Percentiles rank a stretch among this genome's conserved stretches.
Evolutionary conservation across 148 eudicot species (phyloP).

Genomic region (Talinum fruticosum): DNA sequence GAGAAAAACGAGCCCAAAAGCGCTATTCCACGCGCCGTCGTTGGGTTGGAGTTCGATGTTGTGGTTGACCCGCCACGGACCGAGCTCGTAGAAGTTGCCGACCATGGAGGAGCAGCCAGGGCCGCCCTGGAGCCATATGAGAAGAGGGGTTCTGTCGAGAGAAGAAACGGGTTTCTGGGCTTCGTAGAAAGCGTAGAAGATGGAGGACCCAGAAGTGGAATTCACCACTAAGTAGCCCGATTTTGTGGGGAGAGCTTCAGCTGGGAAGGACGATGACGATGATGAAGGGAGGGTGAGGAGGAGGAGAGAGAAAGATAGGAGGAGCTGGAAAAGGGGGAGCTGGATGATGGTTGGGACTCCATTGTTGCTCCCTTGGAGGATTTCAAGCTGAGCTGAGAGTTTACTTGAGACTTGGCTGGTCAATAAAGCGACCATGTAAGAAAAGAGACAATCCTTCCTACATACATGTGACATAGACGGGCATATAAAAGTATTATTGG

Average conservation of each 20-base stretch:
- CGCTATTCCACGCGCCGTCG: conserved; percentile 54
- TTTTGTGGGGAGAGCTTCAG: conserved; percentile 60
- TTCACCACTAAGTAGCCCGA: conserved; percentile 71
- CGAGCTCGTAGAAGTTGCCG: conserved; percentile 74
- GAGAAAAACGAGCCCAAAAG: conserved; percentile 63
- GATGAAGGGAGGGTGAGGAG: conserved; percentile 12
- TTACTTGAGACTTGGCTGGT: neutral
- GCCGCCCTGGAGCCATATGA: conserved; percentile 90
- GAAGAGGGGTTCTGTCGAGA: conserved; percentile 53
- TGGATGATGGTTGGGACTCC: neutral
- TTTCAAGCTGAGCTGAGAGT: neutral
- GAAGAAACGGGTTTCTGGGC: conserved; percentile 43
- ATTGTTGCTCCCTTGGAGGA: neutral
- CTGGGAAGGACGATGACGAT: conserved; percentile 32
- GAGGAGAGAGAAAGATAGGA: conserved; percentile 19
- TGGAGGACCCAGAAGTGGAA: conserved; percentile 57
- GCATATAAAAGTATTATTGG: no score
- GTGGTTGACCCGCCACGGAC: conserved; percentile 57
- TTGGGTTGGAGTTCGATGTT: conserved; percentile 42
- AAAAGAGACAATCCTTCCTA: no score
- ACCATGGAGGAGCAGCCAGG: conserved; percentile 92
- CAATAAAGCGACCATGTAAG: neutral
- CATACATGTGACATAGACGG: neutral
- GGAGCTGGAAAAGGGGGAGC: conserved; percentile 13
- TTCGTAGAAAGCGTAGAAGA: conserved; percentile 77